Conservation (phyloP, 2,329 filamentous ascomycete species). For the Moelleriella libera region DNA sequence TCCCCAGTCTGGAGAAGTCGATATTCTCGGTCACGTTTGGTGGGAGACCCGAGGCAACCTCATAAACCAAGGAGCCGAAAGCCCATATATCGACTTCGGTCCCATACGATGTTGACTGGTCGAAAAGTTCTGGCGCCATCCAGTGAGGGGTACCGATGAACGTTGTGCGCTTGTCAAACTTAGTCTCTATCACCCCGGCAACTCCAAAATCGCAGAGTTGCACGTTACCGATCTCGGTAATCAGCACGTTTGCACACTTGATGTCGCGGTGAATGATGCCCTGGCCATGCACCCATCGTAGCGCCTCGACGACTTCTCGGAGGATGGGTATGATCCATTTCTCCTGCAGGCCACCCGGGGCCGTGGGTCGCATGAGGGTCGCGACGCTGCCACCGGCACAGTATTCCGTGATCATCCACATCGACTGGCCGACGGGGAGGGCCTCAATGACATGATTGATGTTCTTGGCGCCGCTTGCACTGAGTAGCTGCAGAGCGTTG, state of each 20-base stretch:
- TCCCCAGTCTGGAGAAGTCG: constrained; percentile 34
- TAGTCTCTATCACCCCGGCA: constrained; percentile 61
- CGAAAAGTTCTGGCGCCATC: constrained; percentile 73
- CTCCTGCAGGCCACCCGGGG: constrained; percentile 50
- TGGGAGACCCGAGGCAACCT: constrained; percentile 66
- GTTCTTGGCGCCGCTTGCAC: constrained; percentile 61
- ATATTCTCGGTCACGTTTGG: constrained; percentile 48
- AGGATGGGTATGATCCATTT: constrained; percentile 57
- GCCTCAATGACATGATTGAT: constrained; percentile 74
- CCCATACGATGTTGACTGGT: constrained; percentile 49
- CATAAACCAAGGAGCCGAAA: constrained; percentile 67
- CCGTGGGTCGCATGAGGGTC: constrained; percentile 55
- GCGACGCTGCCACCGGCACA: constrained; percentile 74
- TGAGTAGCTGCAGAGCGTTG: constrained; percentile 55
- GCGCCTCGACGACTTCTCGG: constrained; percentile 50
- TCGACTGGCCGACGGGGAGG: constrained; percentile 59
- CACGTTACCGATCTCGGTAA: constrained; percentile 62
- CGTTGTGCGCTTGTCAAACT: constrained; percentile 63
- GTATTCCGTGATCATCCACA: constrained; percentile 84
- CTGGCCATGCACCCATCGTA: constrained; percentile 53
- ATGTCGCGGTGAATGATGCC: constrained; percentile 60
- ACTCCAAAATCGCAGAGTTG: constrained; percentile 81
- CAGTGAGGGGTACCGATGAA: constrained; percentile 74
- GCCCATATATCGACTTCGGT: constrained; percentile 75
- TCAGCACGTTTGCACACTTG: constrained; percentile 67